Percentiles rank a stretch among this genome's conserved stretches.
These are phyloP conservation scores for Perkinsela sp. DNA, from an alignment of 208 protist species.

Conservation along the genomic window DNA sequence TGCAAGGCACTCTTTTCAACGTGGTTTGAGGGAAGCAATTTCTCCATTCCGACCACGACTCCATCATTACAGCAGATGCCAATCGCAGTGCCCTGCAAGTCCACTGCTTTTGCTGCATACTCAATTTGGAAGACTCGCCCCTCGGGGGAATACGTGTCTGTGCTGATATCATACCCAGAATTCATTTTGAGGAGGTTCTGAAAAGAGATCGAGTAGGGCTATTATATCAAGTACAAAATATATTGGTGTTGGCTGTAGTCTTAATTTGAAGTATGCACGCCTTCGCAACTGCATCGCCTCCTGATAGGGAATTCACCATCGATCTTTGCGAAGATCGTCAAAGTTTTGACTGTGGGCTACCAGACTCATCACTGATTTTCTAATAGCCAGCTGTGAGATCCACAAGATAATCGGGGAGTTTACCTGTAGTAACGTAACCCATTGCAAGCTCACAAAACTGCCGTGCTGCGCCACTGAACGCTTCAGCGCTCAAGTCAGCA, in stretches of 20 bases:
- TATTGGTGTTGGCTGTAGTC: no score
- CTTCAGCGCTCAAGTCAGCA: slow-evolving; percentile 13
- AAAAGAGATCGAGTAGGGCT: no score
- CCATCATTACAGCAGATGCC: slow-evolving; percentile 85
- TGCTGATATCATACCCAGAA: slow-evolving; percentile 84
- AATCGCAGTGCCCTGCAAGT: slow-evolving; percentile 88
- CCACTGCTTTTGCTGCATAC: slow-evolving; percentile 95
- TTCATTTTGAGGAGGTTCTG: slow-evolving; percentile 1
- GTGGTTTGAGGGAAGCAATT: slow-evolving; percentile 84
- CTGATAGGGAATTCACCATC: no score
- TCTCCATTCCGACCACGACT: slow-evolving; percentile 92
- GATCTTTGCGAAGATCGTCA: no score
- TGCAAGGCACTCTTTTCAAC: slow-evolving; percentile 72
- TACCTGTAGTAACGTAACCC: slow-evolving; percentile 10
- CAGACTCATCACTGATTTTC: no score
- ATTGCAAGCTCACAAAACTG: slow-evolving; percentile 11
- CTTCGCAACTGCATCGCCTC: no score
- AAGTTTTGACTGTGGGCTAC: no score
- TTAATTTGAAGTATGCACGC: no score
- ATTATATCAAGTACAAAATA: no score
- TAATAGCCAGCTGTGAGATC: slow-evolving; percentile 3
- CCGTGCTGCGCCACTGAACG: slow-evolving; percentile 4
- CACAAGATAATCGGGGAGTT: slow-evolving; percentile 10
- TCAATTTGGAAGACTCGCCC: slow-evolving; percentile 97
- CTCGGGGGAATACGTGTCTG: slow-evolving; percentile 89